Evolutionary conservation across 371 early-diverging fungal genomes (phyloP), one percentile per base, ranked within the genome.

Genomic region (Dinochytrium kinnereticum): DNA sequence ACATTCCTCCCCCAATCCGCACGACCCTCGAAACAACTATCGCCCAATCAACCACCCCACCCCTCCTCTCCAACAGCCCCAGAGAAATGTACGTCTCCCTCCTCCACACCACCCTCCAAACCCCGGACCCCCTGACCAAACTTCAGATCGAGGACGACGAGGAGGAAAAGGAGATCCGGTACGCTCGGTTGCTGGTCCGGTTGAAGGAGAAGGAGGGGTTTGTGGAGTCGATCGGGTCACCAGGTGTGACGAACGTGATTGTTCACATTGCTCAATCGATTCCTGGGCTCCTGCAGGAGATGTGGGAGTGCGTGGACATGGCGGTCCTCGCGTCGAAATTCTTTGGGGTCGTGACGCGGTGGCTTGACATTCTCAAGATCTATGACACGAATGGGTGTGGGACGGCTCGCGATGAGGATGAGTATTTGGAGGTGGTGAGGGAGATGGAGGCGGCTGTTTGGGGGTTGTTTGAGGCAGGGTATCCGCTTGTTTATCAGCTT

Each of bases 141-240:
- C 13, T 57, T 30, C 15, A n/a, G 57, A 57, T 57, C 24, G 57
- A n/a, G 57, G 57, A 57, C 24, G 66, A 65, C 2, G 44, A 39
- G n/a, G 66, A 17, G 26, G 66, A 40, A 2, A 21, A 30, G 7
- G 38, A 57, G 26, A n/a, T 26, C 24, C 57, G 7, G 44, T 44
- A 13, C 19, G 44, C 44, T 13, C 7, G 44, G 44, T 44, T 44
- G 44, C 19, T 44, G 44, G 44, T 44, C 13, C 7, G 44, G 19
- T 7, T 5, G 24, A 5, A 30, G 5, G 57, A 30, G 57, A 57
- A n/a, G 57, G 57, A n/a, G 57, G 57, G 13, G 15, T n/a, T 57
- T n/a, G 57, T n/a, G 57, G 31, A 26, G 26, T 7, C 57, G 5
- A 57, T 30, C 10, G 57, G 57, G 57, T 26, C 50, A 26, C 10